phyloP scores from a whole-genome alignment of 1,284 basidiomycete species.

The Leccinum pachyderme region DNA sequence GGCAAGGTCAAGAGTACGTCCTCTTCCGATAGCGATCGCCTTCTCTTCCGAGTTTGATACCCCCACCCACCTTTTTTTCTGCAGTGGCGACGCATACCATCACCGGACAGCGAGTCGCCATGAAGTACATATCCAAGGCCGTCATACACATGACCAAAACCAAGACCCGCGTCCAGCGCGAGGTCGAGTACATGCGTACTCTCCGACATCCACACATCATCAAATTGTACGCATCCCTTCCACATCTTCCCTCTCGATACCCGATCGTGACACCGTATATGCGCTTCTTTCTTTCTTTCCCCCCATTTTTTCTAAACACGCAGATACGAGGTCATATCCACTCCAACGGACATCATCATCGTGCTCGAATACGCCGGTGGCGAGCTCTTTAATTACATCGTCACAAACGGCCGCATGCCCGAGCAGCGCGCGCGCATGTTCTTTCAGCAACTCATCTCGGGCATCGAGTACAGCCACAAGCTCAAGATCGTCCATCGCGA shows the following conservation, averaged over 20 bases:
- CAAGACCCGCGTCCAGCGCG: conserved; percentile 88
- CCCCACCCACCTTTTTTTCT: conserved; percentile 7
- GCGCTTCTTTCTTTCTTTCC: not conserved
- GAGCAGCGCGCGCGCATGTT: conserved; percentile 84
- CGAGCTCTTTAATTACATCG: conserved; percentile 96
- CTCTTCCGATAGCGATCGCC: conserved; percentile 11
- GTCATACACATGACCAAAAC: conserved; percentile 92
- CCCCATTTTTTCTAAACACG: not conserved
- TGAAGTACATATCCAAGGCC: conserved; percentile 97
- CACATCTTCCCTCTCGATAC: not conserved
- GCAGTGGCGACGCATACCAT: conserved; percentile 32
- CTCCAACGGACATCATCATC: conserved; percentile 92
- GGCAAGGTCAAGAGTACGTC: conserved; percentile 95
- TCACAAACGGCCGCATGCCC: conserved; percentile 83
- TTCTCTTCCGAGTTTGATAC: conserved; percentile 14
- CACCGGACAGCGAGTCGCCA: conserved; percentile 93
- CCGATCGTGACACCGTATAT: conserved; percentile 10
- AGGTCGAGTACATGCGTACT: conserved; percentile 93
- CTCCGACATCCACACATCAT: conserved; percentile 93
- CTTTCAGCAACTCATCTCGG: conserved; percentile 96
- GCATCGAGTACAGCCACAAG: conserved; percentile 92
- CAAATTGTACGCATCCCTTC: conserved; percentile 70
- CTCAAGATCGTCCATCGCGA: conserved; percentile 96
- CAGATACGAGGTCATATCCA: conserved; percentile 95
- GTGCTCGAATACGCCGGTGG: conserved; percentile 92